phyloP scores from a whole-genome alignment of 352 stramenopile genomes.

The Phytopythium litorale region DNA sequence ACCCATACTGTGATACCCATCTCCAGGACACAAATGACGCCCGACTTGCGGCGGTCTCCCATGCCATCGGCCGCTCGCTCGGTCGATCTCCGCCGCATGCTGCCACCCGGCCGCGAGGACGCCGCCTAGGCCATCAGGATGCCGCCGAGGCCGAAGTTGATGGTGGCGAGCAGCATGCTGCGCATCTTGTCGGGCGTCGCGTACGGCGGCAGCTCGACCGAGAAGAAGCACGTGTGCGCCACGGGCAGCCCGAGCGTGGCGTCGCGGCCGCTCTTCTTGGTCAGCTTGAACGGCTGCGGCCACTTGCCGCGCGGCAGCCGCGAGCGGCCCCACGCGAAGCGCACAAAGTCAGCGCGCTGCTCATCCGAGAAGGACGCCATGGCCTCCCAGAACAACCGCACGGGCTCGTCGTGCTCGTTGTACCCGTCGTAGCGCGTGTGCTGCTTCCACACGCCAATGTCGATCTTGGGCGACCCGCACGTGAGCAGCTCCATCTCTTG shows the following conservation, averaged over 20 bases:
- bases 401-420: slow-evolving; percentile 71
- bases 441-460: slow-evolving; percentile 83
- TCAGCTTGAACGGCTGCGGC: slow-evolving; percentile 91
- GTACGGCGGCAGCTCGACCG: slow-evolving; percentile 92
- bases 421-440: slow-evolving; percentile 90
- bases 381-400: slow-evolving; percentile 89
- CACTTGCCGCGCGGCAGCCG: slow-evolving; percentile 88
- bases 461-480: slow-evolving; percentile 89
- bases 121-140: slow-evolving; percentile 79
- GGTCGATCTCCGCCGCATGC: no score
- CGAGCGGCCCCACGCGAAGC: slow-evolving; percentile 93
- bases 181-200: slow-evolving; percentile 89
- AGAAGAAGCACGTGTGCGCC: slow-evolving; percentile 96
- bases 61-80: no score
- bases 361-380: slow-evolving; percentile 87
- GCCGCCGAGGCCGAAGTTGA: slow-evolving; percentile 92
- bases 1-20: no score
- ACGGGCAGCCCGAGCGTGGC: slow-evolving; percentile 83
- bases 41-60: no score
- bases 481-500: slow-evolving; percentile 91
- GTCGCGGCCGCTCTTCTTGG: slow-evolving; percentile 84
- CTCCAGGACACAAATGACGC: no score
- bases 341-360: slow-evolving; percentile 88
- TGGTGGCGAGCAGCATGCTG: slow-evolving; percentile 90
- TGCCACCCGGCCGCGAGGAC: no score